Conservation (phyloP, 1,139 yeast genomes). For the Sugiyamaella grinbergsii region DNA sequence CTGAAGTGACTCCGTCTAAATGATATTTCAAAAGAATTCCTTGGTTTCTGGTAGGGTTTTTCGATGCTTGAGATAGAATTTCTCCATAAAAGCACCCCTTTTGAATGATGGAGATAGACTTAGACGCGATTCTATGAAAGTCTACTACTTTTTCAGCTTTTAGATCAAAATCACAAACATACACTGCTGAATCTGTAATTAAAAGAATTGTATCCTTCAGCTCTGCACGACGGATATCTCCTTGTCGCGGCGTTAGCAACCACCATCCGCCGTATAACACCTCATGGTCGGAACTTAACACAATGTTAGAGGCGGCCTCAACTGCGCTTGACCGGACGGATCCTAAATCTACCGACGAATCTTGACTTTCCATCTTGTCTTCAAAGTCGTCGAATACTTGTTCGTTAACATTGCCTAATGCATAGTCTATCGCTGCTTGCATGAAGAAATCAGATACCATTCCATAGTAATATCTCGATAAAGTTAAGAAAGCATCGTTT, state of each 20-base stretch:
- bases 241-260: conserved; percentile 29
- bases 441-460: conserved; percentile 47
- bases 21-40: conserved; percentile 32
- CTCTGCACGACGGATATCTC: conserved; percentile 27
- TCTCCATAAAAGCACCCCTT: conserved; percentile 31
- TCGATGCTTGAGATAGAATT: conserved; percentile 37
- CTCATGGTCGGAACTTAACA: conserved; percentile 28
- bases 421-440: conserved; percentile 47
- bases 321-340: conserved; percentile 32
- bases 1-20: conserved; percentile 18
- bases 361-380: conserved; percentile 40
- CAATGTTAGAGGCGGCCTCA: conserved; percentile 30
- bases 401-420: conserved; percentile 43
- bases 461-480: conserved; percentile 48
- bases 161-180: conserved; percentile 33
- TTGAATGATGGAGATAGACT: conserved; percentile 26
- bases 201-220: conserved; percentile 31
- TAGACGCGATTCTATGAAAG: conserved; percentile 28
- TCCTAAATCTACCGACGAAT: conserved; percentile 40
- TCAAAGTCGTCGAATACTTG: conserved; percentile 46
- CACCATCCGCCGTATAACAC: conserved; percentile 32
- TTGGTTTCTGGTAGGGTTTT: conserved; percentile 29
- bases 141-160: conserved; percentile 31
- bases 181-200: conserved; percentile 30
- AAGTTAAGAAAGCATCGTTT: conserved; percentile 47